Evolutionary conservation across 78 protist species (phyloP), one percentile per base, ranked within the genome.

Genomic region (Dictyostelium intermedium): DNA sequence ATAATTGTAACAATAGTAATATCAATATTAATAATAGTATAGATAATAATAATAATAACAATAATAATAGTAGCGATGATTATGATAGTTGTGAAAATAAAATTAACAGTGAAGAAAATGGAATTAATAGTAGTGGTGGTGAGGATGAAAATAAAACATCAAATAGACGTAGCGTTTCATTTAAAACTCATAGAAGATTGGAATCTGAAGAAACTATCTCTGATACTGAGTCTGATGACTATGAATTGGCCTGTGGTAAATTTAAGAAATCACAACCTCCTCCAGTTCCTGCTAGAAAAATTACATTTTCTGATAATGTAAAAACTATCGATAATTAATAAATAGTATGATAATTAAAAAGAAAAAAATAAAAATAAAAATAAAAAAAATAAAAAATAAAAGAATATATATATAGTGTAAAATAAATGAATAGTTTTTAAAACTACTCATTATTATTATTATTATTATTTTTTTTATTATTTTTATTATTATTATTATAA

Each of bases 151-250:
- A 41, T 77, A 43, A 77, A 77, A 37, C 20, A 41, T 35, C 32
- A 77, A 16, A 79, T 30, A 30, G 56, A 79, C n/a, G 25, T 23
- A 47, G 25, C 30, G 84, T 47, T 47, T 47, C 41, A 45, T 56
- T 81, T 81, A 53, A 27, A 27, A 56, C 23, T 34, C 66, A 81
- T 16, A 20, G 20, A 23, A 14, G 60, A 34, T n/a, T 39, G 20
- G 73, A 45, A 39, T 27, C 35, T 9, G 74, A 81, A 18, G 74
- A 81, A n/a, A 45, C 56, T 18, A 20, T 8, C 32, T 53, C 82
- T 10, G 82, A 76, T 14, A 76, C 82, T 76, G 82, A 34, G n/a
- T 76, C 82, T 6, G 45, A 34, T 27, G 82, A 76, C 34, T 73
- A 73, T 35, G 80, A 73, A 76, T 76, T 76, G 32, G 61, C n/a